Evolutionary conservation across 805 yeast genomes (phyloP).

Genomic region (Starmerella bombicola): DNA sequence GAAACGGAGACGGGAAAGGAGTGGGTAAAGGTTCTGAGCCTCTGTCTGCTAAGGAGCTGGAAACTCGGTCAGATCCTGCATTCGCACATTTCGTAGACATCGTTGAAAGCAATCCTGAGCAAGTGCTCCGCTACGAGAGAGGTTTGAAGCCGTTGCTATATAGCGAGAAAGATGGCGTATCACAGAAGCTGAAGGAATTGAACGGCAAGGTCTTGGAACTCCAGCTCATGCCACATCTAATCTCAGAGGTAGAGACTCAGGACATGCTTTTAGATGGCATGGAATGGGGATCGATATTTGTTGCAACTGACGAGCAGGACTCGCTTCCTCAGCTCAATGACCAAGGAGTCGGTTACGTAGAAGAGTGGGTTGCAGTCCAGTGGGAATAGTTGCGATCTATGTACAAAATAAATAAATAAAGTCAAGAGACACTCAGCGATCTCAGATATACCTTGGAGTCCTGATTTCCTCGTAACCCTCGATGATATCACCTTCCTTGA

Average conservation of each 20-base stretch:
- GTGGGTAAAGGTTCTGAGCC: conserved; percentile 14
- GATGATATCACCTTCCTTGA: conserved; percentile 62
- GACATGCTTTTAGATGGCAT: conserved; percentile 54
- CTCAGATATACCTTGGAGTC: conserved; percentile 37
- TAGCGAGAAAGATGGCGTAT: conserved; percentile 43
- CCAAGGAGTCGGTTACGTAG: conserved; percentile 62
- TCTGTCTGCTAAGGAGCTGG: conserved; percentile 28
- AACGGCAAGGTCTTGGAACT: conserved; percentile 49
- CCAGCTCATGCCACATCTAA: conserved; percentile 90
- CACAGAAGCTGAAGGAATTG: conserved; percentile 34
- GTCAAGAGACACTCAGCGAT: background rate
- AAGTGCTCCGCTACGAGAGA: conserved; percentile 72
- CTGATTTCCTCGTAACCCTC: conserved; percentile 58
- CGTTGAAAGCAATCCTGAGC: conserved; percentile 71
- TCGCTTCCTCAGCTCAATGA: conserved; percentile 43
- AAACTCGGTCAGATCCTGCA: conserved; percentile 39
- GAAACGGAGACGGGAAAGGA: conserved; percentile 7
- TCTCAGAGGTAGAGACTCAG: conserved; percentile 58
- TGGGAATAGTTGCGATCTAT: conserved; percentile 44
- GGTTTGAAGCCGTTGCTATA: conserved; percentile 70
- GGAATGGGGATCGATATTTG: conserved; percentile 94
- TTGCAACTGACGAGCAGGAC: conserved; percentile 65
- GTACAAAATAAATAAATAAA: background rate
- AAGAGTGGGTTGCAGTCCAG: conserved; percentile 74
- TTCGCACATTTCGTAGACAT: conserved; percentile 69